Evolutionary conservation across 2,329 filamentous ascomycete genomes (phyloP).

Genomic region (Venturiaceae sp.): DNA sequence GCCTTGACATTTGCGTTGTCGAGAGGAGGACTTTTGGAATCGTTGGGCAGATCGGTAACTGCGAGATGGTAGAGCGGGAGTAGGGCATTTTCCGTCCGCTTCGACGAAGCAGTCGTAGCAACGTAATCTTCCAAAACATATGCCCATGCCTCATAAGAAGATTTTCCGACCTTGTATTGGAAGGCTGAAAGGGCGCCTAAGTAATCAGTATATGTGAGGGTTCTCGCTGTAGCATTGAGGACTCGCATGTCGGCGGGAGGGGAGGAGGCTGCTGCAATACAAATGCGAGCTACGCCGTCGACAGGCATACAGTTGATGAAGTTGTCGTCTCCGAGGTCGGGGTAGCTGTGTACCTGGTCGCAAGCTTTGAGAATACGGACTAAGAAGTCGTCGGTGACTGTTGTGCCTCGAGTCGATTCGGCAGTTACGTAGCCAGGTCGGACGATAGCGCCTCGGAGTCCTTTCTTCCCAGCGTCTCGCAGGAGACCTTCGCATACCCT

Average conservation of each 20-base stretch:
- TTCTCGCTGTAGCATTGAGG: conserved; percentile 72
- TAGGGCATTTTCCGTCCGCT: conserved; percentile 58
- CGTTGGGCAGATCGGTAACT: conserved; percentile 57
- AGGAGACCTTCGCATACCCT: conserved; percentile 57
- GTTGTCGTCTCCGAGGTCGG: conserved; percentile 59
- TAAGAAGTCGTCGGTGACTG: conserved; percentile 82
- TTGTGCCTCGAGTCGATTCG: conserved; percentile 56
- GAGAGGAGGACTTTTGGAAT: conserved; percentile 63
- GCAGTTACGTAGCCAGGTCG: conserved; percentile 81
- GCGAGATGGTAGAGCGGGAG: conserved; percentile 64
- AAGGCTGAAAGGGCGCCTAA: conserved; percentile 61
- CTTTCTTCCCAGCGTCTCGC: conserved; percentile 66
- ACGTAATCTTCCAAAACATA: conserved; percentile 59
- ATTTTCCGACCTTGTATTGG: conserved; percentile 59
- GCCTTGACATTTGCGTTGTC: conserved; percentile 60
- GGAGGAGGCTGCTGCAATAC: conserved; percentile 63
- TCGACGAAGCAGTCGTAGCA: conserved; percentile 36
- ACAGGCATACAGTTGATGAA: conserved; percentile 87
- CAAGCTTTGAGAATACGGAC: conserved; percentile 82
- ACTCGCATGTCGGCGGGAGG: conserved; percentile 46
- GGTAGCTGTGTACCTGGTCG: conserved; percentile 64
- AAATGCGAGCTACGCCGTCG: conserved; percentile 69
- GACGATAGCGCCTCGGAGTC: conserved; percentile 65
- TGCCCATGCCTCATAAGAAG: conserved; percentile 61
- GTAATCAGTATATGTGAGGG: conserved; percentile 69